phyloP scores from a whole-genome alignment of 768 basidiomycete species.

The Lactarius evosmus region DNA sequence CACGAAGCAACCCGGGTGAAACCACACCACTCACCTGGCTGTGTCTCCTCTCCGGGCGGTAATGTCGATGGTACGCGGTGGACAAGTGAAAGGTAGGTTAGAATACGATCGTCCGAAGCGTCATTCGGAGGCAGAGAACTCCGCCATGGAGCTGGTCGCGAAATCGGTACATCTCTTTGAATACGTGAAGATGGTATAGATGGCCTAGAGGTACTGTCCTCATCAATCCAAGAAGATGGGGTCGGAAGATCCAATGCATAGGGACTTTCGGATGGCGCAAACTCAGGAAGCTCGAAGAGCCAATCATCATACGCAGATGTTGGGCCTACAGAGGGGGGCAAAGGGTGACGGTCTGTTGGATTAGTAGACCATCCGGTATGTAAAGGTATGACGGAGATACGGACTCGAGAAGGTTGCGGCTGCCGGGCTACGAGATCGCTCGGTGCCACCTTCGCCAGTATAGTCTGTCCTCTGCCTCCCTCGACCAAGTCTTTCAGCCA shows the following conservation, averaged over 20 bases:
- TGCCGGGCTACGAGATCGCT: constrained; percentile 20
- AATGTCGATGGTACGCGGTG: constrained; percentile 8
- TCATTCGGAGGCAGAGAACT: constrained; percentile 8
- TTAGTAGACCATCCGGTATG: neutral
- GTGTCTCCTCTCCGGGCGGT: constrained; percentile 4
- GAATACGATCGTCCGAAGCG: constrained; percentile 9
- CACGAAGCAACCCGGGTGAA: neutral
- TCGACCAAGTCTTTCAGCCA: constrained; percentile 21
- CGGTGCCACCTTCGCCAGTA: constrained; percentile 5
- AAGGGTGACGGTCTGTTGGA: neutral
- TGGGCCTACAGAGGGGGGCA: neutral
- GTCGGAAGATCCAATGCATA: constrained; percentile 22
- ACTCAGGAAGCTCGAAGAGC: constrained; percentile 6
- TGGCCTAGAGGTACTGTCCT: constrained; percentile 4
- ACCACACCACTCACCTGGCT: constrained; percentile 12
- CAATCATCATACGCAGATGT: constrained; percentile 10
- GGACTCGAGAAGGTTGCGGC: constrained; percentile 14
- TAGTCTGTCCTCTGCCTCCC: constrained; percentile 13
- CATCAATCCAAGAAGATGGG: constrained; percentile 10
- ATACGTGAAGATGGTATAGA: constrained; percentile 14
- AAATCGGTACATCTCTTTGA: constrained; percentile 14
- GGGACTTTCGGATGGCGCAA: constrained; percentile 12
- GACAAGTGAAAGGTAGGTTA: constrained; percentile 8
- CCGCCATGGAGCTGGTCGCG: constrained; percentile 21
- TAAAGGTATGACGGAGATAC: constrained; percentile 5